Conservation (phyloP, 352 stramenopile species). For the Phytophthora boehmeriae region DNA sequence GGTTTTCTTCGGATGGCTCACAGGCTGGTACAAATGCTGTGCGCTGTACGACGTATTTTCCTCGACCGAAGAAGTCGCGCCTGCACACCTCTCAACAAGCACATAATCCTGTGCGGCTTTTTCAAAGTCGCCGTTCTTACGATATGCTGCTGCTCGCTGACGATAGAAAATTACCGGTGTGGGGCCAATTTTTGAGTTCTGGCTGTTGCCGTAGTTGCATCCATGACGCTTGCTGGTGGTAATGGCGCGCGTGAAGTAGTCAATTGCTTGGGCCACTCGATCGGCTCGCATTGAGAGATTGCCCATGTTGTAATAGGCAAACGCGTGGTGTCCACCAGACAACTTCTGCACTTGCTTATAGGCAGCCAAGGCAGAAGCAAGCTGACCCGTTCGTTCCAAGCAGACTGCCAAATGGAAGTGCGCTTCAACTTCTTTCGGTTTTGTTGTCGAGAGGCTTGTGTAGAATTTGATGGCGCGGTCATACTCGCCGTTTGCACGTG, state of each 20-base stretch:
- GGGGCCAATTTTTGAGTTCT: slow-evolving; percentile 11
- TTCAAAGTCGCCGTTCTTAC: slow-evolving; percentile 63
- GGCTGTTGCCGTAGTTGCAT: neutral
- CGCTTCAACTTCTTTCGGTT: slow-evolving; percentile 23
- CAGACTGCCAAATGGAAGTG: slow-evolving; percentile 59
- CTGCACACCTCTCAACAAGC: slow-evolving; percentile 12
- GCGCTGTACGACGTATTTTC: slow-evolving; percentile 18
- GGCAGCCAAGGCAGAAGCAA: slow-evolving; percentile 30
- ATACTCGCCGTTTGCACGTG: slow-evolving; percentile 54
- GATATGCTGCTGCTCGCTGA: slow-evolving; percentile 59
- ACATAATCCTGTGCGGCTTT: slow-evolving; percentile 66
- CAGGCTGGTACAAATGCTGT: slow-evolving; percentile 21
- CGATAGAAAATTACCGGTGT: slow-evolving; percentile 48
- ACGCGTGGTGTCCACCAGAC: slow-evolving; percentile 32
- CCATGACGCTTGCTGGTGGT: slow-evolving; percentile 26
- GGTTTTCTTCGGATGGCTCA: slow-evolving; percentile 8
- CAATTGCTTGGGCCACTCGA: slow-evolving; percentile 44
- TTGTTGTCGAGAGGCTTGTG: slow-evolving; percentile 14
- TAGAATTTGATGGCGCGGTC: slow-evolving; percentile 47
- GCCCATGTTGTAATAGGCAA: slow-evolving; percentile 60
- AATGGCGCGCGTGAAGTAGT: slow-evolving; percentile 53
- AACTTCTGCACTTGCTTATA: slow-evolving; percentile 46
- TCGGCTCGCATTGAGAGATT: slow-evolving; percentile 58
- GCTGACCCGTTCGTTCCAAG: slow-evolving; percentile 51
- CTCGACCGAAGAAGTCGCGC: slow-evolving; percentile 1